Percentiles rank a stretch among this genome's conserved stretches.
Conservation (phyloP, 306 rosid genomes). For the Herpetospermum pedunculosum region DNA sequence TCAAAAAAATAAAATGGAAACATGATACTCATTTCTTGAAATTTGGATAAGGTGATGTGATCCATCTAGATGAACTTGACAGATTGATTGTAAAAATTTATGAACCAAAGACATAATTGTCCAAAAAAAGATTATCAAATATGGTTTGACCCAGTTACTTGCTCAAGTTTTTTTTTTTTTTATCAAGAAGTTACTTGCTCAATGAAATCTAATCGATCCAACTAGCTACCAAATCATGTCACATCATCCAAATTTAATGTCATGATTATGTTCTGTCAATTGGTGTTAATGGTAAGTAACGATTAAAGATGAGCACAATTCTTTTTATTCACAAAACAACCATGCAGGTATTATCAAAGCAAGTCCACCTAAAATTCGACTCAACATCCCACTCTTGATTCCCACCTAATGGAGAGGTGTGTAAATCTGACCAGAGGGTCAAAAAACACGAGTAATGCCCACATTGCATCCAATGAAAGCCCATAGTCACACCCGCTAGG, state of each 20-base stretch:
- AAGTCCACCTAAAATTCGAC: too few species aligned
- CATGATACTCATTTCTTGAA: not conserved
- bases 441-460: too few species aligned
- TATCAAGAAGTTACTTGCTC: not conserved
- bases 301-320: not conserved
- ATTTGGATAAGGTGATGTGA: not conserved
- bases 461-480: too few species aligned
- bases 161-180: too few species aligned
- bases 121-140: not conserved
- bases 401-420: too few species aligned
- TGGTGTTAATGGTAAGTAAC: not conserved
- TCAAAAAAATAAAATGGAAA: not conserved
- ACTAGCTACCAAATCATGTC: not conserved
- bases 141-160: not conserved
- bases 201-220: not conserved
- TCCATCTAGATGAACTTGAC: not conserved
- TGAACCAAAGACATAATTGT: not conserved
- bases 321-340: too few species aligned
- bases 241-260: not conserved
- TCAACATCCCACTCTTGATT: too few species aligned
- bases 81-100: not conserved
- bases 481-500: too few species aligned
- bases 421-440: too few species aligned
- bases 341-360: too few species aligned
- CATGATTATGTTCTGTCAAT: not conserved